Evolutionary conservation across 805 yeast genomes (phyloP), one percentile per base, ranked within the genome.

Genomic region (Candida caryicola): DNA sequence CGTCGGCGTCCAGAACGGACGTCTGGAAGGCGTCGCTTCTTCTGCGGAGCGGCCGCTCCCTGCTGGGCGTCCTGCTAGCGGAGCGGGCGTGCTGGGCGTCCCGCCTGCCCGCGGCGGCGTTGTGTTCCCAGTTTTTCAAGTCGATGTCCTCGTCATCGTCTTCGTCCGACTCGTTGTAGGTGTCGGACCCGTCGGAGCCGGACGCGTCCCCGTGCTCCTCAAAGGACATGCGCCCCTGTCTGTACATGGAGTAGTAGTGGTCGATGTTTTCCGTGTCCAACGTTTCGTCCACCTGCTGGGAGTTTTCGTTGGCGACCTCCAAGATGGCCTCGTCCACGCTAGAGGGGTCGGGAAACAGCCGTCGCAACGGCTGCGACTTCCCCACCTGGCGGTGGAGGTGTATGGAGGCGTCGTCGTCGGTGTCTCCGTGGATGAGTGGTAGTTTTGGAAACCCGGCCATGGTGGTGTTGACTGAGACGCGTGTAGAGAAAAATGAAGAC

Each of bases 331-430:
- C 44, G 15, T 57, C 60, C 41, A 19, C 43, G 36, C 35, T 37
- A 32, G n/a, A n/a, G n/a, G n/a, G 39, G 41, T 40, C 34, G 39
- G 46, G 15, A 39, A 31, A 29, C 45, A 44, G 32, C 37, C 42
- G 15, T 37, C 52, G 49, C 15, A 67, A 46, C 1, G 74, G 73
- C 10, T 50, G 47, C 1, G 72, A 58, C 2, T 67, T 69, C 1
- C 72, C 72, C 3, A 69, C 63, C 6, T 49, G 53, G 25, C 59
- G 52, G 40, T 62, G 54, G 18, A 66, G 48, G 46, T 69, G 74
- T 26, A 68, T 62, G 16, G 74, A 67, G 1, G 62, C 64, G 29
- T 66, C 71, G 26, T 69, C 73, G 37, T 66, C 73, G 2, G 70
- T 63, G 33, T 64, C 71, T 1, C 71, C 72, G 23, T 57, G 51